Percentiles rank a stretch among this genome's conserved stretches.
These are phyloP conservation scores for Cercospora berteroae DNA, from an alignment of 2,329 filamentous ascomycete species.

Conservation along the genomic window DNA sequence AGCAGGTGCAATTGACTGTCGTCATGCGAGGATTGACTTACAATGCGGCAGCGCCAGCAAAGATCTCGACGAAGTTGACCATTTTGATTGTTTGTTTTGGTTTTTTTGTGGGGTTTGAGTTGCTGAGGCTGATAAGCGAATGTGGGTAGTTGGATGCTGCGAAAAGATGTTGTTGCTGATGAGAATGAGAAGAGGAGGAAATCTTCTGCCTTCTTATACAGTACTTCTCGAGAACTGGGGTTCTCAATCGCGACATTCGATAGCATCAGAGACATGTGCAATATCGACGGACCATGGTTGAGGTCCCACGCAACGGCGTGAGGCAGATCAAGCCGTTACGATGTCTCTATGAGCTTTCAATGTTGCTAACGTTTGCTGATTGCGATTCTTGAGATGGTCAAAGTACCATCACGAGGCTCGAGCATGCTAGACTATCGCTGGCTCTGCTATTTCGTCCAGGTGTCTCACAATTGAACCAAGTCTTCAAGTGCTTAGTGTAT, in stretches of 20 bases:
- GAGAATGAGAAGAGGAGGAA: not conserved
- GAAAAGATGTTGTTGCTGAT: slow-evolving; percentile 1
- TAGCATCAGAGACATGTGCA: not conserved
- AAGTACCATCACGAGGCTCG: not conserved
- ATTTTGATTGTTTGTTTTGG: slow-evolving; percentile 1
- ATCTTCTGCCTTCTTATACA: not conserved
- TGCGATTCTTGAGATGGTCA: not conserved
- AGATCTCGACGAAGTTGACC: slow-evolving; percentile 2
- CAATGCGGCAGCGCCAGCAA: slow-evolving; percentile 3
- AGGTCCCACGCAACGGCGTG: not conserved
- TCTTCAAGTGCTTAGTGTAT: not conserved
- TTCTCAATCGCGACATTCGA: not conserved
- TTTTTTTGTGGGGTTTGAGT: not conserved
- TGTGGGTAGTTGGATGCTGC: slow-evolving; percentile 2
- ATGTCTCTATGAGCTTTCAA: not conserved
- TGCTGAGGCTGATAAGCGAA: not conserved
- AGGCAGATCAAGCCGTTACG: not conserved
- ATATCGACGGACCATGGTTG: slow-evolving; percentile 1
- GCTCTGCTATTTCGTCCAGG: not conserved
- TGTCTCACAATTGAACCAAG: not conserved
- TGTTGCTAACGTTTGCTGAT: not conserved
- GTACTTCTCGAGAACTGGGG: not conserved
- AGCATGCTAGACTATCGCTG: not conserved
- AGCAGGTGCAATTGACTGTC: not conserved
- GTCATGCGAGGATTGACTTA: not conserved